Evolutionary conservation across 2,329 filamentous ascomycete species (phyloP).

Genomic region (Alternaria sp.): DNA sequence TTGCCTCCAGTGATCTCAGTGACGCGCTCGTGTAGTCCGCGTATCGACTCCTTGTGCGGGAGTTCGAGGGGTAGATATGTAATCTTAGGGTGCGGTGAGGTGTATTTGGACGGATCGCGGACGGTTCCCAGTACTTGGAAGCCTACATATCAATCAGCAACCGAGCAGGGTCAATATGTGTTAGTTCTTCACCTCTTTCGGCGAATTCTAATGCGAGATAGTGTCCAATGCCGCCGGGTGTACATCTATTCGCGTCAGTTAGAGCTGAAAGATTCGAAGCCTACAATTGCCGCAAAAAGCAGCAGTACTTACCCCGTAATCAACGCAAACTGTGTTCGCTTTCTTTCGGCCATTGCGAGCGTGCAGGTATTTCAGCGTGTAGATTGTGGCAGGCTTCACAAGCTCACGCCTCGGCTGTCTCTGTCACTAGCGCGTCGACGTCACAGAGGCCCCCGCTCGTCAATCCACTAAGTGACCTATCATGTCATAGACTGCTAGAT

Average conservation of each 20-base stretch:
- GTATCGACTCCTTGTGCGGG: conserved; percentile 60
- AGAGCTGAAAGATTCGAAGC: neutral
- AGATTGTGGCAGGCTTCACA: neutral
- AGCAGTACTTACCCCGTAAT: conserved; percentile 48
- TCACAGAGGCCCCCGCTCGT: neutral
- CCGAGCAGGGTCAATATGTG: neutral
- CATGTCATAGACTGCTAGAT: neutral
- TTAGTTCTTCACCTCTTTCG: conserved; percentile 44
- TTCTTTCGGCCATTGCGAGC: conserved; percentile 25
- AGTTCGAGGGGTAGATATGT: conserved; percentile 65
- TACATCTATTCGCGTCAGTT: conserved; percentile 52
- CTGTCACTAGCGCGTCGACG: conserved; percentile 15
- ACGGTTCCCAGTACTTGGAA: conserved; percentile 67
- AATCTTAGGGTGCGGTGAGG: conserved; percentile 60
- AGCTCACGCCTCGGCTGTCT: neutral
- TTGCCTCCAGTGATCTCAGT: conserved; percentile 57
- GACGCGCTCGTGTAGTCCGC: conserved; percentile 58
- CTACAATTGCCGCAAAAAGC: neutral
- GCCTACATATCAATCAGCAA: conserved; percentile 43
- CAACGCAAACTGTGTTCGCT: conserved; percentile 43
- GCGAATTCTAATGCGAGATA: conserved; percentile 67
- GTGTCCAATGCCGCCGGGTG: conserved; percentile 66
- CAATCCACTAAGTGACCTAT: conserved; percentile 3
- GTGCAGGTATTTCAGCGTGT: neutral
- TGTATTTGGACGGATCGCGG: conserved; percentile 59